Evolutionary conservation across 2,329 filamentous ascomycete genomes (phyloP).

Genomic region (Alternaria panax): DNA sequence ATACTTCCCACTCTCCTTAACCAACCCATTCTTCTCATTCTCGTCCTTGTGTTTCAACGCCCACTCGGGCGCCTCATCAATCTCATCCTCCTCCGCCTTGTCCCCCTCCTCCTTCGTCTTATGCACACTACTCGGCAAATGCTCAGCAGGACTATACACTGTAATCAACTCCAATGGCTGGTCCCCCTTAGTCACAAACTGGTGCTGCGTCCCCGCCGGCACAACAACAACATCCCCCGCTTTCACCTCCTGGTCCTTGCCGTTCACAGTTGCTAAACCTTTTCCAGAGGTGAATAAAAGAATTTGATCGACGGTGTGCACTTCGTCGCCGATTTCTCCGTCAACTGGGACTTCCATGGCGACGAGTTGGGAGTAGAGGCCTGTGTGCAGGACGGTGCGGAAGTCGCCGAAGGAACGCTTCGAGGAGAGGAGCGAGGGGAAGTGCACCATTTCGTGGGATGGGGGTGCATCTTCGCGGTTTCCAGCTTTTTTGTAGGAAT

Average conservation of each 20-base stretch:
- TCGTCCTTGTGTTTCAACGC: constrained; percentile 62
- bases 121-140: constrained; percentile 66
- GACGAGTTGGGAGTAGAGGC: constrained; percentile 68
- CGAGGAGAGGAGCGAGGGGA: constrained; percentile 62
- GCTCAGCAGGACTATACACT: constrained; percentile 69
- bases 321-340: constrained; percentile 72
- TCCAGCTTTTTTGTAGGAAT: constrained; percentile 35
- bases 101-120: constrained; percentile 70
- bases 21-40: constrained; percentile 65
- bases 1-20: constrained; percentile 54
- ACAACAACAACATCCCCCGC: constrained; percentile 68
- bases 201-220: constrained; percentile 70
- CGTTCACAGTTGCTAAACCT: constrained; percentile 65
- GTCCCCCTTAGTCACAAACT: constrained; percentile 69
- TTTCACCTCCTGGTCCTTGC: constrained; percentile 64
- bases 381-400: constrained; percentile 68
- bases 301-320: constrained; percentile 69
- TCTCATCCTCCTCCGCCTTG: constrained; percentile 66
- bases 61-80: constrained; percentile 69
- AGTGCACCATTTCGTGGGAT: constrained; percentile 65
- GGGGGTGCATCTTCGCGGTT: constrained; percentile 40
- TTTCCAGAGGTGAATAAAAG: constrained; percentile 69
- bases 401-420: constrained; percentile 66
- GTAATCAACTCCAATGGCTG: constrained; percentile 68
- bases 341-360: constrained; percentile 70